Percentiles rank a stretch among this genome's conserved stretches.
phyloP scores from a whole-genome alignment of 2,329 filamentous ascomycete species.

The Uncinocarpus reesii region DNA sequence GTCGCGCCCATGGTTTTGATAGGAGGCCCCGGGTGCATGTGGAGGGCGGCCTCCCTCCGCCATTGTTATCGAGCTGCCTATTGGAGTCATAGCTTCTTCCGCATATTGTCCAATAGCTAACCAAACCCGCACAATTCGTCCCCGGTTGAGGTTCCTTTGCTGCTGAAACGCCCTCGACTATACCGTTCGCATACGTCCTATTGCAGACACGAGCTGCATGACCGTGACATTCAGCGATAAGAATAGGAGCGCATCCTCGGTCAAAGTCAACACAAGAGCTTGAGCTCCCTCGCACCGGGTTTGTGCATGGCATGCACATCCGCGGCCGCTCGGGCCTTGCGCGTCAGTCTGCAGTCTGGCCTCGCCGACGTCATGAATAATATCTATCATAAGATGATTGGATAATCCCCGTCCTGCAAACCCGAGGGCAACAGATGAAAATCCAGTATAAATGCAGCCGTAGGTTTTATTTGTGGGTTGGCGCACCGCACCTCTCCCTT shows the following conservation, averaged over 20 bases:
- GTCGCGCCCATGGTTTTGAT: too few species aligned
- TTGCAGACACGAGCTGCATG: not conserved
- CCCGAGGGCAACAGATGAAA: too few species aligned
- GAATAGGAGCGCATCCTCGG: not conserved
- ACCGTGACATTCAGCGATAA: not conserved
- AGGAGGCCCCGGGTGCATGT: not conserved
- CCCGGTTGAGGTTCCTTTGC: not conserved
- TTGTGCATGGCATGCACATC: too few species aligned
- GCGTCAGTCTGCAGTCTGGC: too few species aligned
- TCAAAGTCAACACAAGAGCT: not conserved
- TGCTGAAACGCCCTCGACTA: not conserved
- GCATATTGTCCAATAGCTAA: not conserved
- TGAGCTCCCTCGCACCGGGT: not conserved
- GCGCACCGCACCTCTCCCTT: too few species aligned
- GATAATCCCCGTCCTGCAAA: too few species aligned
- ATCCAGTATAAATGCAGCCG: too few species aligned
- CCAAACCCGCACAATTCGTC: not conserved
- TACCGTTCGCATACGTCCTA: not conserved
- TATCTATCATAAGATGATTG: too few species aligned
- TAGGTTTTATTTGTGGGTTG: too few species aligned
- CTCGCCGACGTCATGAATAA: too few species aligned
- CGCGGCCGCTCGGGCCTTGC: too few species aligned
- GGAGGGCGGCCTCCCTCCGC: not conserved
- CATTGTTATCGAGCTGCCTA: not conserved
- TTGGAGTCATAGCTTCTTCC: not conserved